A percentile compares a stretch with the other conserved stretches of the same genome.
Evolutionary conservation across 495 filamentous ascomycete genomes (phyloP).

Genomic region (Aspergillus sclerotioniger): DNA sequence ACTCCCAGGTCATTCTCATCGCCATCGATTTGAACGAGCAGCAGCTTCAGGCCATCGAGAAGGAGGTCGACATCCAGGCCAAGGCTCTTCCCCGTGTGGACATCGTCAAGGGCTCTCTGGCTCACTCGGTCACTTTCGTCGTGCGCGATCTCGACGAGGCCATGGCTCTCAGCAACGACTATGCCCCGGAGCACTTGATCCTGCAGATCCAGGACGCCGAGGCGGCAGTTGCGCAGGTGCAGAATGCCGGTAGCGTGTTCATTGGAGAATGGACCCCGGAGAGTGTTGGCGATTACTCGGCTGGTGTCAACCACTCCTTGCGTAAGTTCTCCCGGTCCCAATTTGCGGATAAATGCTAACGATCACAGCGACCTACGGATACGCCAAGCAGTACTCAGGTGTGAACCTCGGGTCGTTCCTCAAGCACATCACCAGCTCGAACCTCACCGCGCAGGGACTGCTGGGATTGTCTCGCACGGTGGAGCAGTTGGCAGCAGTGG

Average conservation of each 20-base stretch:
- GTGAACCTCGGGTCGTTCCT: constrained; percentile 94
- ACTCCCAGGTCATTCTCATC: constrained; percentile 93
- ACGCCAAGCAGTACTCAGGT: constrained; percentile 96
- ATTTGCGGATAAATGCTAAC: constrained; percentile 14
- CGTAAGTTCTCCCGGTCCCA: constrained; percentile 59
- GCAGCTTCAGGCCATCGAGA: constrained; percentile 76
- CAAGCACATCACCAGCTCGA: constrained; percentile 93
- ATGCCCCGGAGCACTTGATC: constrained; percentile 97
- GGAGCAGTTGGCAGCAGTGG: constrained; percentile 89
- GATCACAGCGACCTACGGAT: constrained; percentile 84
- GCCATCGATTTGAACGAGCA: constrained; percentile 73
- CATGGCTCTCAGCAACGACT: constrained; percentile 83
- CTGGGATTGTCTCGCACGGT: constrained; percentile 81
- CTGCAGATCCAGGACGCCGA: constrained; percentile 78
- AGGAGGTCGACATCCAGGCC: constrained; percentile 89
- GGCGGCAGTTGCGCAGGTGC: constrained; percentile 69
- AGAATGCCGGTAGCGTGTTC: constrained; percentile 95
- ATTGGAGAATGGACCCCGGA: constrained; percentile 95
- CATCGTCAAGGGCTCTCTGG: constrained; percentile 88
- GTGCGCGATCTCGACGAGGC: constrained; percentile 79
- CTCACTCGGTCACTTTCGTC: constrained; percentile 85
- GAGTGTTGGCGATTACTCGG: constrained; percentile 95
- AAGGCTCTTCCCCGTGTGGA: constrained; percentile 83
- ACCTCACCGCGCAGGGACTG: constrained; percentile 82
- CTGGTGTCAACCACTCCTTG: constrained; percentile 93